These are phyloP conservation scores for Daldinia sp. DNA, from an alignment of 2,329 filamentous ascomycete genomes.

Conservation along the genomic window DNA sequence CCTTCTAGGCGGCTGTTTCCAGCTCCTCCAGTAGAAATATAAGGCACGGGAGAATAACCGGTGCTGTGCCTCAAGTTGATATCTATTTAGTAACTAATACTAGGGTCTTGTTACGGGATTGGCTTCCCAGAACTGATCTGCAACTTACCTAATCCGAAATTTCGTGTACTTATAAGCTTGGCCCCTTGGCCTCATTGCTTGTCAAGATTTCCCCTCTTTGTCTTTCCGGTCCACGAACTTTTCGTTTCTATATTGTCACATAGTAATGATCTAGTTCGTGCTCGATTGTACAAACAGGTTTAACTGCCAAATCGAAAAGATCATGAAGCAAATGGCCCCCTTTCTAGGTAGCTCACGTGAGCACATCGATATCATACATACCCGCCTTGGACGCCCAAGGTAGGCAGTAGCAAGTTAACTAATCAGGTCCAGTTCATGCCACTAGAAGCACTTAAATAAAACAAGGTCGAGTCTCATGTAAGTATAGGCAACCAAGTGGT, in stretches of 20 bases:
- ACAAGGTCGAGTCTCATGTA: too few species aligned
- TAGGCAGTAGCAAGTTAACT: not conserved
- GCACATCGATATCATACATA: not conserved
- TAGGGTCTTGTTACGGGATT: conserved; percentile 3
- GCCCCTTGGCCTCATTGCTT: not conserved
- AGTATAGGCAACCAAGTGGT: conserved; percentile 1
- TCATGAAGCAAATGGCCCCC: not conserved
- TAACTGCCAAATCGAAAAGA: not conserved
- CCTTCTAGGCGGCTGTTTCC: too few species aligned
- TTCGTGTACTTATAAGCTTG: conserved; percentile 8
- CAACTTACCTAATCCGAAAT: conserved; percentile 6
- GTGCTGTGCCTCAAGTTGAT: conserved; percentile 21
- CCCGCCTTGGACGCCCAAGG: not conserved
- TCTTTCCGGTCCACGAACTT: too few species aligned
- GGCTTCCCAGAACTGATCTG: conserved; percentile 8
- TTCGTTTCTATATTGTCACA: not conserved
- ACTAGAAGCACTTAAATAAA: not conserved
- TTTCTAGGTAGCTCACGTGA: conserved; percentile 3
- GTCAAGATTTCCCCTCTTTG: not conserved
- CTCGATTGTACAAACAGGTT: too few species aligned
- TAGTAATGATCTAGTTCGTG: not conserved
- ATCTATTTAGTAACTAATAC: conserved; percentile 6
- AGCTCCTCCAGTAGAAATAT: too few species aligned
- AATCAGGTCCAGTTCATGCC: not conserved
- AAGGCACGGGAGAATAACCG: too few species aligned